Conservation (phyloP, 805 yeast genomes). For the Priceomyces haplophilus region DNA sequence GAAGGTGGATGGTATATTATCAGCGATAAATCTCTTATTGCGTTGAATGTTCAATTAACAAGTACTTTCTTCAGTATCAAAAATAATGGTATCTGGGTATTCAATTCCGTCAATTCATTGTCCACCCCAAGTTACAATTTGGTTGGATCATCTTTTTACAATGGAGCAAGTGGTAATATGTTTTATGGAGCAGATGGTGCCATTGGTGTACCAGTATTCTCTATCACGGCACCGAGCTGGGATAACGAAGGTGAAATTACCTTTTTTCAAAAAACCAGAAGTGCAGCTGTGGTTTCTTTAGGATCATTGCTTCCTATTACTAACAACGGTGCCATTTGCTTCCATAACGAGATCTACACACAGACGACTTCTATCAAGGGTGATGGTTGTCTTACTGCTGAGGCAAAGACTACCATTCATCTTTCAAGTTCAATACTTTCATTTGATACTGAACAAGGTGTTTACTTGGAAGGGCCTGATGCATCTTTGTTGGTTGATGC, state of each 20-base stretch:
- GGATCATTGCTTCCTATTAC: conserved; percentile 15
- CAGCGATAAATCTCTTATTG: conserved; percentile 10
- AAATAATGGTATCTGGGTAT: conserved; percentile 21
- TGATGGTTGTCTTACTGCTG: conserved; percentile 26
- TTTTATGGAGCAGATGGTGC: conserved; percentile 22
- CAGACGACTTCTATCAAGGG: conserved; percentile 23
- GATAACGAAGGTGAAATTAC: conserved; percentile 20
- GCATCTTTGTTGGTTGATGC: conserved; percentile 18
- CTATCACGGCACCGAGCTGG: conserved; percentile 13
- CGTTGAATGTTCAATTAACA: conserved; percentile 14
- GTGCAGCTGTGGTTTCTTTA: conserved; percentile 18
- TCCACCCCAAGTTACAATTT: conserved; percentile 18
- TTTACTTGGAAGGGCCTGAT: conserved; percentile 16
- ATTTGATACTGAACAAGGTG: conserved; percentile 13
- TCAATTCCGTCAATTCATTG: conserved; percentile 18
- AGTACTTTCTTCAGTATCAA: conserved; percentile 11
- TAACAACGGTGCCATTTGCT: conserved; percentile 26
- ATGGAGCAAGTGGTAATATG: conserved; percentile 22
- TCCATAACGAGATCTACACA: conserved; percentile 18
- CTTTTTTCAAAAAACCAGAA: conserved; percentile 20
- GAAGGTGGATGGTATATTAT: conserved; percentile 25
- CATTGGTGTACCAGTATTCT: conserved; percentile 13
- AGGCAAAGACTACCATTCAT: conserved; percentile 9
- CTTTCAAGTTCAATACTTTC: conserved; percentile 10
- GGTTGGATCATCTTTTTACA: conserved; percentile 15